Evolutionary conservation across 2,329 filamentous ascomycete species (phyloP).

Genomic region (Ascochyta viciae-villosae): DNA sequence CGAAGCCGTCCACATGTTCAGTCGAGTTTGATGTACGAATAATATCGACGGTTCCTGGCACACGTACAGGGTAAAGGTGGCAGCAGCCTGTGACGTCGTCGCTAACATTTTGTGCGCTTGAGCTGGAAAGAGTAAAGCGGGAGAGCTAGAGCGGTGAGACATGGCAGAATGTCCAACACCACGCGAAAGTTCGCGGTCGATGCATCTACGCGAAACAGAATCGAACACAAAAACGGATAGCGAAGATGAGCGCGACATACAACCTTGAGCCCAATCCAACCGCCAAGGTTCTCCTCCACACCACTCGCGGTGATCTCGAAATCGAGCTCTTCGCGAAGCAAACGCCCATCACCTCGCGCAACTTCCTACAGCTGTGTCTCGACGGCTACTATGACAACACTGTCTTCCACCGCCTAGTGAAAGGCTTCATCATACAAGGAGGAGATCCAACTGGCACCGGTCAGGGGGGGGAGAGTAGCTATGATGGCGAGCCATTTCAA

Average conservation of each 20-base stretch:
- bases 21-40: conserved; percentile 11
- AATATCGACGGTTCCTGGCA: conserved; percentile 12
- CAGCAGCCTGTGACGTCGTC: conserved; percentile 26
- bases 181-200: conserved; percentile 18
- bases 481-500: conserved; percentile 80
- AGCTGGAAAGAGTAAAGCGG: neutral
- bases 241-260: conserved; percentile 83
- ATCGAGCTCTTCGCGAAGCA: conserved; percentile 96
- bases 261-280: conserved; percentile 95
- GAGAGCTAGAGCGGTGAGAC: conserved; percentile 3
- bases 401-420: conserved; percentile 90
- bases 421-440: conserved; percentile 91
- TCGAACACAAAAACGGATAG: conserved; percentile 1
- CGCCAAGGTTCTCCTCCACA: conserved; percentile 88
- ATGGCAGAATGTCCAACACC: conserved; percentile 10
- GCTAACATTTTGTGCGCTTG: conserved; percentile 15
- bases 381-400: conserved; percentile 96
- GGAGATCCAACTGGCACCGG: conserved; percentile 94
- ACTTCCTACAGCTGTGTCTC: conserved; percentile 93
- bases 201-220: neutral
- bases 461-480: conserved; percentile 89
- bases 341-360: conserved; percentile 86
- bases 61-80: conserved; percentile 5
- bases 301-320: conserved; percentile 85
- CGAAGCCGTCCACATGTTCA: conserved; percentile 22